Evolutionary conservation across 139 green algal genomes (phyloP).

Genomic region (Chlorella sp.): DNA sequence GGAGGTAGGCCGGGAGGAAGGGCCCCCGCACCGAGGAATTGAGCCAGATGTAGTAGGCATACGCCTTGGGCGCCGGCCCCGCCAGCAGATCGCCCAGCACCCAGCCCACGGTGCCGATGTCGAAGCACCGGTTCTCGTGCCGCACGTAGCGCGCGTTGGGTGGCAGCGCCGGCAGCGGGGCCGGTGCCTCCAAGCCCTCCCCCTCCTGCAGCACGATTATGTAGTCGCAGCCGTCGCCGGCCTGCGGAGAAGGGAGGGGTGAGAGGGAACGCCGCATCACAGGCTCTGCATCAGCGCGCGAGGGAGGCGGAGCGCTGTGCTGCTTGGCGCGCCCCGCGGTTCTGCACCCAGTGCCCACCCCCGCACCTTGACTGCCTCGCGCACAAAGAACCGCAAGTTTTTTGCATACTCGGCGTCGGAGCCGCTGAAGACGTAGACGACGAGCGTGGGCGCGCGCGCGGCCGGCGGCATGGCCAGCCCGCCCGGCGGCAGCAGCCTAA

Average conservation of each 20-base stretch:
- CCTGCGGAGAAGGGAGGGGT: neutral
- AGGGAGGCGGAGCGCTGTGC: too few species aligned
- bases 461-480: too few species aligned
- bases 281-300: too few species aligned
- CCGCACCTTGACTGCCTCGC: conserved; percentile 52
- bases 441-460: conserved; percentile 42
- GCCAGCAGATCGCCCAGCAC: conserved; percentile 51
- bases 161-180: conserved; percentile 54
- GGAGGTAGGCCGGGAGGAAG: conserved; percentile 53
- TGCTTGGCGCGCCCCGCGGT: too few species aligned
- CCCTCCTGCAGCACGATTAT: conserved; percentile 68
- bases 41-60: conserved; percentile 55
- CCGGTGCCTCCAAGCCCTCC: neutral
- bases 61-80: neutral
- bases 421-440: conserved; percentile 80
- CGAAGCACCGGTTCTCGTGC: conserved; percentile 80
- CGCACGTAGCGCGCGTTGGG: conserved; percentile 62
- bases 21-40: conserved; percentile 54
- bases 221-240: conserved; percentile 66
- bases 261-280: neutral
- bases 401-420: conserved; percentile 72
- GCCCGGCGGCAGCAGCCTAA: too few species aligned
- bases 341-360: too few species aligned
- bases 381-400: conserved; percentile 77
- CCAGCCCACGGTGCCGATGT: conserved; percentile 82